These are phyloP conservation scores for Theileria orientalis DNA, from an alignment of 169 alveolate genomes.

Conservation along the genomic window DNA sequence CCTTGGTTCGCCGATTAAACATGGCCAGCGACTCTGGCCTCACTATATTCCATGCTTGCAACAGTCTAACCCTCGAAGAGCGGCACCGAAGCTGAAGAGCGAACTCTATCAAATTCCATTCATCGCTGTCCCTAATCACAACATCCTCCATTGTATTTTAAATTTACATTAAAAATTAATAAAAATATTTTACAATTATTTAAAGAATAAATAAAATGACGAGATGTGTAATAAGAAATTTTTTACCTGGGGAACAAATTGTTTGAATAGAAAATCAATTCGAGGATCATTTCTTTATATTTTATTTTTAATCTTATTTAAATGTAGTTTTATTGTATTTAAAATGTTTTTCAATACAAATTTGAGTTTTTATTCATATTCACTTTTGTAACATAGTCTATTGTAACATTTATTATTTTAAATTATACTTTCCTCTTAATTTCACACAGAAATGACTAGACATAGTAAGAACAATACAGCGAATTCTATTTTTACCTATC, in stretches of 20 bases:
- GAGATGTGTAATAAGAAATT: slow-evolving; percentile 6
- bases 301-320: slow-evolving; percentile 5
- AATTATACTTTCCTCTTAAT: background rate
- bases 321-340: slow-evolving; percentile 7
- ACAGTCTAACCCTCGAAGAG: slow-evolving; percentile 74
- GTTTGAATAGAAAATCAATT: background rate
- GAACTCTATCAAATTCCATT: slow-evolving; percentile 73
- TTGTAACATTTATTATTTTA: background rate
- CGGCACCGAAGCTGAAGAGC: slow-evolving; percentile 70
- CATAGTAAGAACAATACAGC: slow-evolving; percentile 90
- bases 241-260: slow-evolving; percentile 6
- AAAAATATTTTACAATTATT: background rate
- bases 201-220: background rate
- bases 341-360: background rate
- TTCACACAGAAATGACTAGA: slow-evolving; percentile 78
- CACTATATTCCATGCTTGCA: slow-evolving; percentile 77
- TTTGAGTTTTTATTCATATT: background rate
- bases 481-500: slow-evolving; percentile 85
- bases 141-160: slow-evolving; percentile 45
- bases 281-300: background rate
- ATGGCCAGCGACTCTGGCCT: slow-evolving; percentile 61
- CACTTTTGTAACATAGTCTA: background rate
- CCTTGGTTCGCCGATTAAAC: slow-evolving; percentile 58
- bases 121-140: slow-evolving; percentile 73
- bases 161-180: background rate